phyloP scores from a whole-genome alignment of 2,329 filamentous ascomycete genomes.

The Cercospora brassicicola region DNA sequence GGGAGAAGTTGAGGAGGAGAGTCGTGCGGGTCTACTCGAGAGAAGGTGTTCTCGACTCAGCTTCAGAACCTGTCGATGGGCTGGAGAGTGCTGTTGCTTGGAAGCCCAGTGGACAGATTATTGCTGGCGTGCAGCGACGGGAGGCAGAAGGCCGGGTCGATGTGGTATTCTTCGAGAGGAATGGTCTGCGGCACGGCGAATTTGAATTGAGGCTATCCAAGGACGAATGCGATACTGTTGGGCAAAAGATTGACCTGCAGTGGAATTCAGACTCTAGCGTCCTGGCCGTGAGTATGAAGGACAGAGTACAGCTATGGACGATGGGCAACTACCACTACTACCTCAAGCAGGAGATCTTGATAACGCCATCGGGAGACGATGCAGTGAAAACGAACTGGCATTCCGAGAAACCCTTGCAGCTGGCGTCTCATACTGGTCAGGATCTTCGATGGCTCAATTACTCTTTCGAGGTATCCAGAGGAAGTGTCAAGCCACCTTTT shows the following conservation, averaged over 20 bases:
- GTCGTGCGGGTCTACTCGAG: conserved; percentile 87
- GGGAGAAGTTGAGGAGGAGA: conserved; percentile 56
- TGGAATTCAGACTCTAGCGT: conserved; percentile 96
- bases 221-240: conserved; percentile 57
- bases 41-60: conserved; percentile 86
- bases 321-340: conserved; percentile 99
- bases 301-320: conserved; percentile 89
- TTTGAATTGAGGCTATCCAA: conserved; percentile 73
- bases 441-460: conserved; percentile 56
- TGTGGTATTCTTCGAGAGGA: conserved; percentile 93
- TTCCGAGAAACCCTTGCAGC: conserved; percentile 74
- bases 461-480: conserved; percentile 66
- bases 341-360: conserved; percentile 79
- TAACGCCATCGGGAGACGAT: conserved; percentile 16
- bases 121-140: conserved; percentile 80
- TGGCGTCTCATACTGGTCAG: conserved; percentile 46
- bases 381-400: conserved; percentile 63
- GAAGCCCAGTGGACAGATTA: conserved; percentile 85
- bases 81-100: conserved; percentile 87
- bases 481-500: conserved; percentile 67
- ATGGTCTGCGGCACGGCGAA: conserved; percentile 93
- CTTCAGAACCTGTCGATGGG: conserved; percentile 90
- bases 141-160: conserved; percentile 60
- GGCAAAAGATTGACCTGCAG: conserved; percentile 63
- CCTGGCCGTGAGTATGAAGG: conserved; percentile 72